These are phyloP conservation scores for Cutaneotrichosporon mucoides DNA, from an alignment of 1,284 basidiomycete genomes.

Conservation along the genomic window DNA sequence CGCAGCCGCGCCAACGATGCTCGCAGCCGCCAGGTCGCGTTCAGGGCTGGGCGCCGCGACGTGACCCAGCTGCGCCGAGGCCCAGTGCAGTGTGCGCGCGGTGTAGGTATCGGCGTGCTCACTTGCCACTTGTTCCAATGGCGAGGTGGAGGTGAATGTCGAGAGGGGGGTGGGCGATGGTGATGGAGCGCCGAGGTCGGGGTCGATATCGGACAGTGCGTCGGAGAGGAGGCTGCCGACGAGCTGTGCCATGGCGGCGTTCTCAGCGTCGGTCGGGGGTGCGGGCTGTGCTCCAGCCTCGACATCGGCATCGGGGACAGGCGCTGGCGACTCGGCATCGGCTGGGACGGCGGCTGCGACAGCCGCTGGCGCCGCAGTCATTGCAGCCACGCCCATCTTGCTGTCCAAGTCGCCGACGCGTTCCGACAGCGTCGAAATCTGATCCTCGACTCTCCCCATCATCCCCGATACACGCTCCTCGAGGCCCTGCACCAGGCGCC, in stretches of 20 bases:
- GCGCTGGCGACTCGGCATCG: too few species aligned
- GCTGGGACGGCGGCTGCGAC: too few species aligned
- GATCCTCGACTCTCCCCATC: constrained; percentile 57
- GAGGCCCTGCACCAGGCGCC: constrained; percentile 74
- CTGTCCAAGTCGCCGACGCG: constrained; percentile 25
- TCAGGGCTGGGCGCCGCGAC: constrained; percentile 25
- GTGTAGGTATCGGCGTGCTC: not conserved
- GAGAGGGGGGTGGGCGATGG: too few species aligned
- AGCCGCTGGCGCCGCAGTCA: not conserved
- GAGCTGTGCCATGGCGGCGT: not conserved
- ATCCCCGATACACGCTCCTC: constrained; percentile 77
- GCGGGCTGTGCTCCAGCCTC: not conserved
- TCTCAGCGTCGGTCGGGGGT: not conserved
- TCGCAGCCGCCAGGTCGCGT: constrained; percentile 26
- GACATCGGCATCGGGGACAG: too few species aligned
- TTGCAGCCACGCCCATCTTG: not conserved
- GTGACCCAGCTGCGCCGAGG: constrained; percentile 19
- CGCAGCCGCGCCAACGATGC: constrained; percentile 18
- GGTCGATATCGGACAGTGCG: not conserved
- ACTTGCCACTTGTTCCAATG: constrained; percentile 6
- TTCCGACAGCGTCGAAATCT: constrained; percentile 54
- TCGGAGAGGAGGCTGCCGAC: not conserved
- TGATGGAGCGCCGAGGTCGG: not conserved
- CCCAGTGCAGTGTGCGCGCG: constrained; percentile 4
- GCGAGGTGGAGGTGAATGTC: not conserved